Evolutionary conservation across 2,329 filamentous ascomycete species (phyloP), one percentile per base, ranked within the genome.

Genomic region (Drechslerella dactyloides): DNA sequence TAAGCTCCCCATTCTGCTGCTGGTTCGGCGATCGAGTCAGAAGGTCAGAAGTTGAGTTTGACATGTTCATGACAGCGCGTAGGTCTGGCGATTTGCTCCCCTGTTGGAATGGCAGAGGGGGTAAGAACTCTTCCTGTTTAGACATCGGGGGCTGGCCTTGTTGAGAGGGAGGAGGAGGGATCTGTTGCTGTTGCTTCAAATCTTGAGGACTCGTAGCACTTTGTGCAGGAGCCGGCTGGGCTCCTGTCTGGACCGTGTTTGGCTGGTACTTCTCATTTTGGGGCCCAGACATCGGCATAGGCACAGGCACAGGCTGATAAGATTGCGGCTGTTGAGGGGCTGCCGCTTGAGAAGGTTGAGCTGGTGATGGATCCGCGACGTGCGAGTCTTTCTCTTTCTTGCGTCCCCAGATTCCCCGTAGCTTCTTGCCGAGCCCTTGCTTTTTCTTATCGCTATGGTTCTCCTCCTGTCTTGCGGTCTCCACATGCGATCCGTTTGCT

Each of bases 101-200:
- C 15, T 70, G 59, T 30, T 70, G 66, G 33, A 70, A 70, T 35
- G 66, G 63, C n/a, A 70, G 11, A 24, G 59, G 66, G 1, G 66
- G 66, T 24, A 70, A 46, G 30, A 59, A 64, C 19, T 63, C 66
- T 17, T 70, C 66, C 11, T 64, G 66, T 33, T 69, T 69, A 27
- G 65, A 53, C 7, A 27, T 51, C 19, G 46, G 46, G 6, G 4
- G 48, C 52, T 21, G 54, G 30, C 15, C 62, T 54, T 33, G 50
- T 58, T 40, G 54, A 37, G 11, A 60, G 8, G 27, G 27, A 33
- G 11, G 68, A 33, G 27, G 27, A 33, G 27, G 27, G 8, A 33
- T 59, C 15, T 55, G 68, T 54, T 66, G 59, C 57, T 5, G 23
- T 8, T 69, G 66, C n/a, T 24, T 37, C 37, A 42, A 2, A 27